Evolutionary conservation across 225 moss, liverwort and hornwort genomes (phyloP), one percentile per base, ranked within the genome.

Genomic region (Bryum argenteum): DNA sequence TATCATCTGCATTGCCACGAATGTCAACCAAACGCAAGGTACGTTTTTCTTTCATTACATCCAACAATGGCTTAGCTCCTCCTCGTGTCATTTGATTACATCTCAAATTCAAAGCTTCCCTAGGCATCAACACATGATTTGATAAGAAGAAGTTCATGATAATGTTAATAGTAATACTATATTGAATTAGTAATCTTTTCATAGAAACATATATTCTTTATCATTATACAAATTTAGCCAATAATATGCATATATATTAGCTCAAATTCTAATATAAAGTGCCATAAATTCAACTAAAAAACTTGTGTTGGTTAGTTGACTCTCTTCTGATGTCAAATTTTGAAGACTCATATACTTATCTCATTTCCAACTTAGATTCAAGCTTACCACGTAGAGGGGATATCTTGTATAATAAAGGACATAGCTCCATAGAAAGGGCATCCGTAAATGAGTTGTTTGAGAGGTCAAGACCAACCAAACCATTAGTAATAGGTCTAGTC

Each of bases 401-500:
- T 40, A 76, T 83, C 26, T 82, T 68, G 57, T 73, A 78, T 9
- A 92, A 42, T 52, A 88, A 50, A 15, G 76, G 69, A 48, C 84
- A 90, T 15, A 95, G 78, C 51, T 91, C 79, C 64, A 80, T 9
- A n/a, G 79, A 71, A 63, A 88, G 79, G 8, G 63, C 33, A 1
- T 95, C 88, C 8, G 95, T 79, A 41, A 95, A 84, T 42, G 77
- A 74, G 18, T 95, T 95, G 79, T 84, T 58, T 37, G 95, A 92
- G 44, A 95, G 84, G 42, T 95, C 88, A 44, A 95, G 80, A 20
- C 86, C 88, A 57, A 72, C 39, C 38, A 95, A 82, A 74, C 90
- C 88, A 40, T 43, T 42, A 18, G 57, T 40, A 5, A 23, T 16
- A 10, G 56, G 8, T 21, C 67, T 70, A 3, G 41, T 74, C 3